Percentiles rank a stretch among this genome's conserved stretches.
These are phyloP conservation scores for Globisporangium cylindrosporum DNA, from an alignment of 352 stramenopile genomes.

Conservation along the genomic window DNA sequence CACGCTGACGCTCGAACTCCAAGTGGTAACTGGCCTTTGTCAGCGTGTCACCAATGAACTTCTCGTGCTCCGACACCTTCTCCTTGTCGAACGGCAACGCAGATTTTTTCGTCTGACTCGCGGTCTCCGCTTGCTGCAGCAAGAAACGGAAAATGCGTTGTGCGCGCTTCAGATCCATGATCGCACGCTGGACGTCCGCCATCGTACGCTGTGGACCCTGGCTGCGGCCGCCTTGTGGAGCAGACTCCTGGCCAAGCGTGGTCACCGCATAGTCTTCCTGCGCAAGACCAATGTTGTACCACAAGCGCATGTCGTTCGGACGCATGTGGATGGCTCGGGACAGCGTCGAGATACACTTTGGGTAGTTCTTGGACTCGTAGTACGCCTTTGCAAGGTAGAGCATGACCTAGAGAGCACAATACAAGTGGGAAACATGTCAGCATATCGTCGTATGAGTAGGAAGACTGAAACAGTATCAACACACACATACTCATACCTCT, in stretches of 20 bases:
- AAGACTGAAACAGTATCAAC: not conserved
- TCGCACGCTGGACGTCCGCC: constrained; percentile 86
- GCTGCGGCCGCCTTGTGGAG: constrained; percentile 28
- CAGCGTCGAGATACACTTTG: constrained; percentile 83
- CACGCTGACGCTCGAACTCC: constrained; percentile 86
- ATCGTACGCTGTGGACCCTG: constrained; percentile 73
- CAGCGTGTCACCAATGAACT: constrained; percentile 84
- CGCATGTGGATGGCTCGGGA: constrained; percentile 77
- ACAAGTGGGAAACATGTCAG: too few species aligned
- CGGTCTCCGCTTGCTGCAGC: constrained; percentile 59
- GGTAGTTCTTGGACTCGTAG: constrained; percentile 88
- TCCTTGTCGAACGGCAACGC: constrained; percentile 81
- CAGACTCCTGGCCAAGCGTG: constrained; percentile 72
- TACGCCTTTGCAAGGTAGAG: constrained; percentile 88
- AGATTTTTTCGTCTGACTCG: constrained; percentile 58
- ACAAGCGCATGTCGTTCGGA: constrained; percentile 75
- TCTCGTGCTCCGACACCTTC: constrained; percentile 84
- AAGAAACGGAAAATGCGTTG: constrained; percentile 84
- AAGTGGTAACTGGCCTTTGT: constrained; percentile 87
- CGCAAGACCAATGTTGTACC: constrained; percentile 84
- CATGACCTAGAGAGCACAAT: constrained; percentile 28
- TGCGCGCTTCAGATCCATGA: constrained; percentile 80
- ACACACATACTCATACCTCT: constrained; percentile 26
- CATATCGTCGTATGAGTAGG: too few species aligned
- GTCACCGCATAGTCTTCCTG: constrained; percentile 87